Evolutionary conservation across 257 asterid species (phyloP).

Genomic region (Rhazya stricta): DNA sequence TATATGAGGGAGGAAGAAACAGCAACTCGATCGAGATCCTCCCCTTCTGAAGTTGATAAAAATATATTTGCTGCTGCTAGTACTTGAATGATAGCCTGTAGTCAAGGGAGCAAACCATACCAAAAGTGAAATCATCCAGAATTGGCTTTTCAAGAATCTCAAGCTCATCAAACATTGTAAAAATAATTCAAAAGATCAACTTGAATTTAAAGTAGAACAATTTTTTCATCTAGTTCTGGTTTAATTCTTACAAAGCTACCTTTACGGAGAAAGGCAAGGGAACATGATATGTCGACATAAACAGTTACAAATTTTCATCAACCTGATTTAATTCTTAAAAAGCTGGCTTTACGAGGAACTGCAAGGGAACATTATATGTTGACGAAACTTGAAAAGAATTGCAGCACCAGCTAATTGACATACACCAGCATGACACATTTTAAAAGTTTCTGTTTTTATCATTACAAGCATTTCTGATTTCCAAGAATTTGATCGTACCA

Average conservation of each 20-base stretch:
- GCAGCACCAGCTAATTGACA: background rate
- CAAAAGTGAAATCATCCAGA: background rate
- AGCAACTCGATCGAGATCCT: conserved; percentile 36
- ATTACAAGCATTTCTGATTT: background rate
- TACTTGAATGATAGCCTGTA: conserved; percentile 64
- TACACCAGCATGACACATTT: background rate
- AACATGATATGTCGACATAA: background rate
- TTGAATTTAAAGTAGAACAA: background rate
- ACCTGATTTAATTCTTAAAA: too few species aligned
- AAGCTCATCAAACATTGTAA: background rate
- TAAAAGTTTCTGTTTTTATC: background rate
- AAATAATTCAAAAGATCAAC: background rate
- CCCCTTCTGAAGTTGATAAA: conserved; percentile 37
- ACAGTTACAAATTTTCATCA: too few species aligned
- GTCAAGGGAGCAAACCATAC: conserved; percentile 3
- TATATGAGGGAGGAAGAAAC: conserved; percentile 35
- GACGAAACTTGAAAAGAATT: background rate
- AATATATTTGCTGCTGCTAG: conserved; percentile 30
- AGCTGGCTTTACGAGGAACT: too few species aligned
- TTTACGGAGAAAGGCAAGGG: background rate
- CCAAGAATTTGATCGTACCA: too few species aligned
- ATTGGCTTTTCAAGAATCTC: background rate
- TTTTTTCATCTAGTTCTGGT: background rate
- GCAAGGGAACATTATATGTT: too few species aligned
- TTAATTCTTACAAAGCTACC: background rate